These are phyloP conservation scores for Candida dubliniensis DNA, from an alignment of 1,139 yeast species.

Conservation along the genomic window DNA sequence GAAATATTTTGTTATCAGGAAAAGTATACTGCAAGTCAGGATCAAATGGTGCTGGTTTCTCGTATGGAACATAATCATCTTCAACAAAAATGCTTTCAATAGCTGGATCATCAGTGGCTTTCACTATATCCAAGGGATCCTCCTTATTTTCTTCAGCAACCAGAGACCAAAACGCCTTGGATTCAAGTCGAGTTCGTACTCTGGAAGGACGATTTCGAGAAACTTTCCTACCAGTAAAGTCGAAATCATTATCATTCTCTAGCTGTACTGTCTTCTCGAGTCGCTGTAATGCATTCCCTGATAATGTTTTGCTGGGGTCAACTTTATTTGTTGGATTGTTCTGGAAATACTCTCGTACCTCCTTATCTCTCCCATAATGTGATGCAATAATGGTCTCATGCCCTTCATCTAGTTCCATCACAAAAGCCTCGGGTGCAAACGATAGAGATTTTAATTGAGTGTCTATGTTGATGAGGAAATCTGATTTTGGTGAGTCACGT, in stretches of 20 bases:
- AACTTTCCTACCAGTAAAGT: not conserved
- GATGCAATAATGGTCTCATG: conserved; percentile 11
- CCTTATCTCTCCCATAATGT: conserved; percentile 12
- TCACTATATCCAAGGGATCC: not conserved
- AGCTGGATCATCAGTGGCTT: not conserved
- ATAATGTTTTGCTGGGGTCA: conserved; percentile 7
- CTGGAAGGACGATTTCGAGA: not conserved
- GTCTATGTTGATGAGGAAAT: conserved; percentile 11
- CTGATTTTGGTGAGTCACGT: conserved; percentile 5
- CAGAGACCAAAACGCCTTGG: conserved; percentile 1
- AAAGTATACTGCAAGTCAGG: conserved; percentile 57
- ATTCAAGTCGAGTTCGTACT: conserved; percentile 1
- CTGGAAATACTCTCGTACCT: conserved; percentile 15
- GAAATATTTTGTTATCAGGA: conserved; percentile 46
- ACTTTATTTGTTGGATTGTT: conserved; percentile 10
- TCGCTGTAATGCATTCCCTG: conserved; percentile 4
- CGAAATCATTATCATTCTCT: not conserved
- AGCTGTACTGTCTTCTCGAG: not conserved
- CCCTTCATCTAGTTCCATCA: conserved; percentile 10
- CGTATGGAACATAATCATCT: conserved; percentile 14
- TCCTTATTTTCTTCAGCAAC: not conserved
- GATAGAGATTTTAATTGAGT: conserved; percentile 11
- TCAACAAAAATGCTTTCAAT: conserved; percentile 9
- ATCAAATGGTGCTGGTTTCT: conserved; percentile 34
- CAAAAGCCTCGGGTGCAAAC: conserved; percentile 11